These are phyloP conservation scores for Coemansia sp. DNA, from an alignment of 192 early-diverging fungal genomes.

Conservation along the genomic window DNA sequence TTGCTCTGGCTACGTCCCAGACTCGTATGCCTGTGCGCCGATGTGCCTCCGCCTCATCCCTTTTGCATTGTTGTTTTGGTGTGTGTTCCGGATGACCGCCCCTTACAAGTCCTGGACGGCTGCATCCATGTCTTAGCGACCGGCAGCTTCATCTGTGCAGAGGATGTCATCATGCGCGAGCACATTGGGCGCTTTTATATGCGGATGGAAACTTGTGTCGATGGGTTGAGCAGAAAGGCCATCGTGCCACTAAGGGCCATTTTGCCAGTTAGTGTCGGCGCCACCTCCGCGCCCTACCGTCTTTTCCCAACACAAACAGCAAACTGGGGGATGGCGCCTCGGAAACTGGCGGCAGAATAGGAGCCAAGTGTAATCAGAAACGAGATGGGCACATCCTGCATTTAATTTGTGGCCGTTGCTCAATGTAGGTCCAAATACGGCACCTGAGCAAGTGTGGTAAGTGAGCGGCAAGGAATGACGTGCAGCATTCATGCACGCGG, in stretches of 20 bases:
- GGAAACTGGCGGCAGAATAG: background rate
- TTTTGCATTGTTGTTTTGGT: background rate
- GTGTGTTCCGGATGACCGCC: background rate
- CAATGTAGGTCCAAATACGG: background rate
- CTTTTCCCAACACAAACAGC: background rate
- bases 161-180: background rate
- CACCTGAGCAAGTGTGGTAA: background rate
- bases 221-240: background rate
- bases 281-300: background rate
- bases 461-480: background rate
- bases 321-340: background rate
- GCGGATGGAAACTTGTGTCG: background rate
- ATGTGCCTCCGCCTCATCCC: background rate
- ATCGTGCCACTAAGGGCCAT: background rate
- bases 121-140: background rate
- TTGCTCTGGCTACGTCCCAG: background rate
- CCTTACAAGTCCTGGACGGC: no score
- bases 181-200: background rate
- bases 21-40: background rate
- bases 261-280: background rate
- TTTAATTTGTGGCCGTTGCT: background rate
- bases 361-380: background rate
- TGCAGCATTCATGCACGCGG: background rate
- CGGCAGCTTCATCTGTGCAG: background rate
- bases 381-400: background rate